phyloP scores from a whole-genome alignment of 306 rosid genomes.

The Cucurbita argyrosperma region DNA sequence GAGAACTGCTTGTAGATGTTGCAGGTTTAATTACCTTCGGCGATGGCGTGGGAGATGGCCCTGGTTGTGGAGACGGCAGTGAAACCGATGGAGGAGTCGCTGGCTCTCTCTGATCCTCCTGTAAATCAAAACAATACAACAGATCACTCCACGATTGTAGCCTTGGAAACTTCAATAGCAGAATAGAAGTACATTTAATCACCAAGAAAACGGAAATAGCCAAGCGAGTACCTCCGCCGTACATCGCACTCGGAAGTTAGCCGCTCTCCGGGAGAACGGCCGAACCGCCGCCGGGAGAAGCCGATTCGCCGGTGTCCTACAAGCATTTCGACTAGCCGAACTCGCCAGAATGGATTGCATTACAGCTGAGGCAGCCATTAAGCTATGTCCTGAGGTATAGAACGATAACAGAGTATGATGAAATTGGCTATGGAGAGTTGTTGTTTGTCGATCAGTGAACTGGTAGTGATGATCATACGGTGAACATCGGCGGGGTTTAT shows the following conservation, averaged over 20 bases:
- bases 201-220: too few species aligned
- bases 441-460: fast-evolving
- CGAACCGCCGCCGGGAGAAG: background rate
- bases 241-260: background rate
- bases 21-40: background rate
- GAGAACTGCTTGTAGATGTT: background rate
- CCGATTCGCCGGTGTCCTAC: background rate
- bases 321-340: background rate
- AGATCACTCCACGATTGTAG: background rate
- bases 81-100: background rate
- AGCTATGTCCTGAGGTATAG: background rate
- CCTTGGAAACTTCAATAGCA: background rate
- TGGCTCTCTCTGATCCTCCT: constrained; percentile 2
- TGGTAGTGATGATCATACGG: fast-evolving
- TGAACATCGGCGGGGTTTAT: background rate
- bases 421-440: too few species aligned
- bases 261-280: background rate
- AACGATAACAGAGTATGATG: background rate
- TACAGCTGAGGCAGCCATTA: background rate
- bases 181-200: background rate
- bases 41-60: background rate
- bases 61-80: background rate
- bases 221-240: background rate
- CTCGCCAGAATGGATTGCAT: background rate
- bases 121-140: background rate